Conservation (phyloP, 2,329 filamentous ascomycete genomes). For the Fusarium sp. region DNA sequence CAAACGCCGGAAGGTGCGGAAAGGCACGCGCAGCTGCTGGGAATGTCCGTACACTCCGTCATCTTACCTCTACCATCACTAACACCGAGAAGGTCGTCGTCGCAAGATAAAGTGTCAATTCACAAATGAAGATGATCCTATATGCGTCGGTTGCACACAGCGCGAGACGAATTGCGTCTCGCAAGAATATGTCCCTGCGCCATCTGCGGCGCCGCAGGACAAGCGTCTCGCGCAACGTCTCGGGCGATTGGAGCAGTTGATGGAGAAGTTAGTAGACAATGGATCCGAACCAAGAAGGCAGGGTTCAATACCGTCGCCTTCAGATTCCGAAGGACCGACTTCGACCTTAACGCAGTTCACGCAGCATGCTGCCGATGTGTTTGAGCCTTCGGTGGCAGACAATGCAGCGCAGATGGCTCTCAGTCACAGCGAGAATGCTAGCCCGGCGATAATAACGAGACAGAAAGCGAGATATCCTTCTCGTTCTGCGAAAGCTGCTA, state of each 20-base stretch:
- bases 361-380: constrained; percentile 39
- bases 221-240: constrained; percentile 58
- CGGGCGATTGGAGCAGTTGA: constrained; percentile 59
- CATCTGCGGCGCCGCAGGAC: constrained; percentile 52
- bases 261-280: constrained; percentile 60
- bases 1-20: constrained; percentile 59
- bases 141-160: constrained; percentile 61
- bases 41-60: constrained; percentile 59
- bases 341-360: constrained; percentile 36
- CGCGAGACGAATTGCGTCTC: constrained; percentile 58
- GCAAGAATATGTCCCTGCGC: constrained; percentile 58
- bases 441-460: not conserved
- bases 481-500: constrained; percentile 25
- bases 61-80: not conserved
- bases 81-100: constrained; percentile 49
- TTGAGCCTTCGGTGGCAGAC: constrained; percentile 35
- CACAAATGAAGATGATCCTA: constrained; percentile 52
- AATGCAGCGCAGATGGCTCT: constrained; percentile 40
- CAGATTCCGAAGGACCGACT: constrained; percentile 17
- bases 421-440: not conserved
- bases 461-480: constrained; percentile 6
- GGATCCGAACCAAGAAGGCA: not conserved
- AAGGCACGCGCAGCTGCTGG: constrained; percentile 70
- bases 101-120: constrained; percentile 67
- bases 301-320: constrained; percentile 33